Evolutionary conservation across 352 stramenopile species (phyloP).

Genomic region (Globisporangium paroecandrum): DNA sequence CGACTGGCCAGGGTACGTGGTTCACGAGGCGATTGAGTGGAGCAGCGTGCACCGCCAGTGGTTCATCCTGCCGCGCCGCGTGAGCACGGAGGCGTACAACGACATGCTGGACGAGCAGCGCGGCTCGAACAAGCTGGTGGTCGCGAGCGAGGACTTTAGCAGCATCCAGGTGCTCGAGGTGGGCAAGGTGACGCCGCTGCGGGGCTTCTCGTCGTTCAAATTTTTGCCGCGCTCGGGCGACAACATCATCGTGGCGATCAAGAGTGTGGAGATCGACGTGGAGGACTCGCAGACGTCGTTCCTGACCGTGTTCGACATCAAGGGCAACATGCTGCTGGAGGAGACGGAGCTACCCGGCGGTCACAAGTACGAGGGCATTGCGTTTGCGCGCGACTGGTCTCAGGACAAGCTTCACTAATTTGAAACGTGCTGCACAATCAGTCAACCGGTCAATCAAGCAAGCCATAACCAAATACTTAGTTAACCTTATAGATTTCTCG

Average conservation of each 20-base stretch:
- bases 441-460: neutral
- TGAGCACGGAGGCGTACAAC: constrained; percentile 95
- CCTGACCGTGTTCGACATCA: constrained; percentile 92
- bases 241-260: constrained; percentile 90
- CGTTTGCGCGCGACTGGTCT: constrained; percentile 85
- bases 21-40: constrained; percentile 98
- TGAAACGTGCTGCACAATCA: constrained; percentile 6
- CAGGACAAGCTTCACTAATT: constrained; percentile 22
- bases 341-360: constrained; percentile 89
- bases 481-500: constrained; percentile 12
- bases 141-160: constrained; percentile 89
- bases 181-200: constrained; percentile 79
- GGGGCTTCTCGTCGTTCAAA: constrained; percentile 94
- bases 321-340: constrained; percentile 86
- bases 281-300: constrained; percentile 90
- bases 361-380: constrained; percentile 93
- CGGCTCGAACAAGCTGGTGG: constrained; percentile 88
- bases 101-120: constrained; percentile 94
- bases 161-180: constrained; percentile 76
- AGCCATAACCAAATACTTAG: constrained; percentile 4
- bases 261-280: constrained; percentile 91
- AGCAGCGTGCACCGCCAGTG: constrained; percentile 92
- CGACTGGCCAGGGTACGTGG: constrained; percentile 92
- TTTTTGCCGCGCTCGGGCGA: constrained; percentile 90
- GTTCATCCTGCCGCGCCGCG: constrained; percentile 96